Percentiles rank a stretch among this genome's conserved stretches.
These are phyloP conservation scores for Chenopodium album DNA, from an alignment of 148 eudicot genomes.

Conservation along the genomic window DNA sequence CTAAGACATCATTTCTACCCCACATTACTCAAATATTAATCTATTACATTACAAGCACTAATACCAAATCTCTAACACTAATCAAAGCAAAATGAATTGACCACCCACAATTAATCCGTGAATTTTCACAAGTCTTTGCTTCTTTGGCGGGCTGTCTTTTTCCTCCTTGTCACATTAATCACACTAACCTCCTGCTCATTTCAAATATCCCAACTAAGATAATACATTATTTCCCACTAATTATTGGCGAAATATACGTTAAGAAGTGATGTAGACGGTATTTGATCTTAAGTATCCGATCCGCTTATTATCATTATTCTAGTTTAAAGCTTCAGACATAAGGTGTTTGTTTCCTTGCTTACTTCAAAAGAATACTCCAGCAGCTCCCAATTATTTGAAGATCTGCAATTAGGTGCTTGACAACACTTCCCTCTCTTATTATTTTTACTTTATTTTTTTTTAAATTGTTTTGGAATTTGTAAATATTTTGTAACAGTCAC, in stretches of 20 bases:
- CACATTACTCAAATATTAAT: no score
- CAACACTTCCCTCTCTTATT: slow-evolving; percentile 22
- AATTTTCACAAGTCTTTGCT: neutral
- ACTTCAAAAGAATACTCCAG: slow-evolving; percentile 20
- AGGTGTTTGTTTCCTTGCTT: slow-evolving; percentile 22
- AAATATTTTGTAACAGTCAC: neutral
- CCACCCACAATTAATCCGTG: neutral
- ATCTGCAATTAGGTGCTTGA: slow-evolving; percentile 44
- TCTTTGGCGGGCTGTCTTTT: neutral
- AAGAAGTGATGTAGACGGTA: neutral
- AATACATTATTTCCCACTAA: no score
- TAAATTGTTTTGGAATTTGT: neutral
- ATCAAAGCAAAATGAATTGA: neutral
- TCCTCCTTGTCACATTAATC: neutral
- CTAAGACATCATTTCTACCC: neutral
- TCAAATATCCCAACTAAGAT: neutral
- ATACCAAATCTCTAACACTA: neutral
- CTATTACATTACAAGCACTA: no score
- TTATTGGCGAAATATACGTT: no score
- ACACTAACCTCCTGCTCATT: neutral
- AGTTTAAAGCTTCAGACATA: slow-evolving; percentile 14
- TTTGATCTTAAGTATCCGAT: no score
- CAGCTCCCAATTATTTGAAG: slow-evolving; percentile 24
- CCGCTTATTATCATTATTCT: neutral
- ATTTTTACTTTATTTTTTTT: neutral